phyloP scores from a whole-genome alignment of 2,329 filamentous ascomycete species.

The Periconia macrospinosa region DNA sequence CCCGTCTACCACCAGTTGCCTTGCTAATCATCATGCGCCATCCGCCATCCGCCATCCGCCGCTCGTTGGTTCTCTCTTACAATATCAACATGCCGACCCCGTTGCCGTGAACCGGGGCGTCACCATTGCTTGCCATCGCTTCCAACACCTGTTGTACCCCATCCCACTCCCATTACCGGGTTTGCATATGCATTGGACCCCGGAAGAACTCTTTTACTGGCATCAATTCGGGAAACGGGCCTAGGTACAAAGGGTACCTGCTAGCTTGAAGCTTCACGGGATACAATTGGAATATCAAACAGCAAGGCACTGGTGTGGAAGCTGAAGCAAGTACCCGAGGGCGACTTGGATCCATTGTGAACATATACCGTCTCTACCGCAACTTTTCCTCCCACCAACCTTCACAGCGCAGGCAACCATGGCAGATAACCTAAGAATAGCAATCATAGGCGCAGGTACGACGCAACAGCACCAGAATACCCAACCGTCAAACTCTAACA shows the following conservation, averaged over 20 bases:
- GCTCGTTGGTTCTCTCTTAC: neutral
- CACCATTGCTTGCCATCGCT: constrained; percentile 2
- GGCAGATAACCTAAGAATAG: constrained; percentile 35
- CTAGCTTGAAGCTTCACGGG: too few species aligned
- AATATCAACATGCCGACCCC: constrained; percentile 20
- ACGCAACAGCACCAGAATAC: neutral
- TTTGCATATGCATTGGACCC: neutral
- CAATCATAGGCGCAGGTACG: constrained; percentile 37
- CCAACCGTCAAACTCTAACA: constrained; percentile 13
- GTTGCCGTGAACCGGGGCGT: constrained; percentile 16
- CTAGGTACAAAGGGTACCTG: too few species aligned
- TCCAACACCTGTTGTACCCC: constrained; percentile 7
- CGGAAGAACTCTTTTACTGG: constrained; percentile 4
- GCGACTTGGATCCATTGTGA: neutral
- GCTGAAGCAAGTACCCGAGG: neutral
- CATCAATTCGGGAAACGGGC: too few species aligned
- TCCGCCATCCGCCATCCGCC: too few species aligned
- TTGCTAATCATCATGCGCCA: too few species aligned
- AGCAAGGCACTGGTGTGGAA: too few species aligned
- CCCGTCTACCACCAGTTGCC: neutral
- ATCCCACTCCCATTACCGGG: neutral
- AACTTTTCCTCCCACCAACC: neutral
- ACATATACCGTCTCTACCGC: neutral
- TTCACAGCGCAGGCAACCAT: constrained; percentile 13
- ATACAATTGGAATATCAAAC: too few species aligned